A percentile compares a stretch with the other conserved stretches of the same genome.
Conservation (phyloP, 2,329 filamentous ascomycete species). For the Fusarium verticillioides region DNA sequence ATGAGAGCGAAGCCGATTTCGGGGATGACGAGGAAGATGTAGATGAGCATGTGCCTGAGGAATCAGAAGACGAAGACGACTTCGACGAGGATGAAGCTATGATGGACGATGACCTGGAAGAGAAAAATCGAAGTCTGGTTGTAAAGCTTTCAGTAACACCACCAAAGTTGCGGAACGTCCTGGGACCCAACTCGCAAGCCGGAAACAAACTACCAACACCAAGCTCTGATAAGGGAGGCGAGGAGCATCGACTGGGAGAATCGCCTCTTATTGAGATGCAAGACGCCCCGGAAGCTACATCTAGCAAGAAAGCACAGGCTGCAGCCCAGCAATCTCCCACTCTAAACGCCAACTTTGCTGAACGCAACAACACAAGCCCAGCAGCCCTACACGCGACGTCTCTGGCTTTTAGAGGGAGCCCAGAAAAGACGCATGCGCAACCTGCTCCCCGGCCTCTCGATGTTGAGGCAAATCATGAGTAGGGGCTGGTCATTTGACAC, state of each 20-base stretch:
- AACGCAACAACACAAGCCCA: conserved; percentile 44
- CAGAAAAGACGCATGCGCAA: conserved; percentile 63
- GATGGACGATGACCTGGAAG: conserved; percentile 63
- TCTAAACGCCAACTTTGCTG: conserved; percentile 5
- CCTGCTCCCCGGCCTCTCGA: conserved; percentile 47
- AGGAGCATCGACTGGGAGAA: conserved; percentile 23
- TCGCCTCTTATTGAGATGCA: conserved; percentile 40
- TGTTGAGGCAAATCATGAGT: conserved; percentile 47
- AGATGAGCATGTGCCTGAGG: conserved; percentile 72
- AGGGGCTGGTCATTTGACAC: conserved; percentile 25
- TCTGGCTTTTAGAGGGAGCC: conserved; percentile 70
- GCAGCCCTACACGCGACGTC: conserved; percentile 54
- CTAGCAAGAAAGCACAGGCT: background rate
- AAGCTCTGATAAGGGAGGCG: conserved; percentile 33
- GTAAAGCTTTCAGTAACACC: conserved; percentile 74
- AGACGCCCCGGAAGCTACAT: conserved; percentile 36
- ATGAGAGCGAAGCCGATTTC: conserved; percentile 79
- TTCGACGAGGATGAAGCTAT: conserved; percentile 68
- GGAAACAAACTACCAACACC: conserved; percentile 39
- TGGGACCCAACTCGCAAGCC: conserved; percentile 40
- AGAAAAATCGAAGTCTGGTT: conserved; percentile 70
- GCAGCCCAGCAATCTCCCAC: conserved; percentile 21
- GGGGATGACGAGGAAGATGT: conserved; percentile 79
- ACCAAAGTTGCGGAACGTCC: conserved; percentile 51
- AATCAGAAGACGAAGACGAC: conserved; percentile 68